Conservation (phyloP, 495 filamentous ascomycete species). For the Delitschia confertaspora region DNA sequence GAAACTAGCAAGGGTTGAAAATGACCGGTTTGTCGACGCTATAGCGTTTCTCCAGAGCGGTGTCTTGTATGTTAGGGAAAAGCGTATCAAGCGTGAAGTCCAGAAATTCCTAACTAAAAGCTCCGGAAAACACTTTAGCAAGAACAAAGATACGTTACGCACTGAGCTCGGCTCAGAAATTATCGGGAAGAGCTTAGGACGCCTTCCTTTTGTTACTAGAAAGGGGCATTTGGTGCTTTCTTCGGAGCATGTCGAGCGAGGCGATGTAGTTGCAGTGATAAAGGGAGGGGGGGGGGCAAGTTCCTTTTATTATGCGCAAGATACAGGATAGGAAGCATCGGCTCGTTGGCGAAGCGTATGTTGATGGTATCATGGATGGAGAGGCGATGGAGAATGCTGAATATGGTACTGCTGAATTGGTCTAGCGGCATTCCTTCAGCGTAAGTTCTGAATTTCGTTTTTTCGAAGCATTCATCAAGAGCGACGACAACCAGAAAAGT, state of each 20-base stretch:
- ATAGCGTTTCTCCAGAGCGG: no score
- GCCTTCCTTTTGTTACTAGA: conserved; percentile 12
- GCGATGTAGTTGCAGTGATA: conserved; percentile 12
- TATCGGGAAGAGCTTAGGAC: background rate
- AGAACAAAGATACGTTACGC: background rate
- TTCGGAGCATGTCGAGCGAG: conserved; percentile 3
- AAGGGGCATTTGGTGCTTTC: conserved; percentile 15
- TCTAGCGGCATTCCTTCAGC: no score
- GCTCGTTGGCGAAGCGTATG: conserved; percentile 21
- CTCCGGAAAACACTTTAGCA: background rate
- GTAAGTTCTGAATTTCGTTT: no score
- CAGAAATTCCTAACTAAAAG: no score
- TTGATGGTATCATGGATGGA: conserved; percentile 27
- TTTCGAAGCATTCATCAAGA: no score
- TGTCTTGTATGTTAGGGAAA: no score
- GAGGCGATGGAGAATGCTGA: no score
- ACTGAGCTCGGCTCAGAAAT: background rate
- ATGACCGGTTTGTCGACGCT: no score
- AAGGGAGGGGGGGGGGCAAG: conserved; percentile 1
- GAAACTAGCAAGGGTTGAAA: no score
- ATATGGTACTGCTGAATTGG: no score
- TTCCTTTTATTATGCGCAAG: conserved; percentile 21
- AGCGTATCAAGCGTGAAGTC: no score
- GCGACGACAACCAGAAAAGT: no score
- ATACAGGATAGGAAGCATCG: conserved; percentile 5